Percentiles rank a stretch among this genome's conserved stretches.
These are phyloP conservation scores for Clavaria fumosa DNA, from an alignment of 768 basidiomycete species.

Conservation along the genomic window DNA sequence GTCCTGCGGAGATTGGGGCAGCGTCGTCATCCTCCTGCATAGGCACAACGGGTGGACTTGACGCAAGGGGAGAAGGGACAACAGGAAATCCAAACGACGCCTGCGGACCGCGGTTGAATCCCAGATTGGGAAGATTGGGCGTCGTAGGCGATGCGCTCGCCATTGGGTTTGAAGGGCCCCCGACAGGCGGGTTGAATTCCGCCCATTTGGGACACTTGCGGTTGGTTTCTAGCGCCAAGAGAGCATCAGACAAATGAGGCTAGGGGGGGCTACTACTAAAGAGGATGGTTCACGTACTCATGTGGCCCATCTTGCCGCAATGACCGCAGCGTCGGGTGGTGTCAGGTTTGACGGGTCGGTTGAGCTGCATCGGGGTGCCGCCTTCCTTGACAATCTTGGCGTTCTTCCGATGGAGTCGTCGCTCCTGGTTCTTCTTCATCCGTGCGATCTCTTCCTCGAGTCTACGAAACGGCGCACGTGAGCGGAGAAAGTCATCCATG, in stretches of 20 bases:
- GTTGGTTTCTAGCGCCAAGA: constrained; percentile 92
- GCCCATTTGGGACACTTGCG: constrained; percentile 95
- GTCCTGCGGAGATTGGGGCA: constrained; percentile 23
- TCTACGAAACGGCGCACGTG: constrained; percentile 36
- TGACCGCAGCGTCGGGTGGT: constrained; percentile 91
- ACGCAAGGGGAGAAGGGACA: constrained; percentile 57
- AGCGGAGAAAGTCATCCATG: too few species aligned
- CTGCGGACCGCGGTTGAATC: constrained; percentile 37
- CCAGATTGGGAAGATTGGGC: constrained; percentile 28
- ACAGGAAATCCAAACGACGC: constrained; percentile 38
- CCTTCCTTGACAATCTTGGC: constrained; percentile 87
- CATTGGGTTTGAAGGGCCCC: constrained; percentile 28
- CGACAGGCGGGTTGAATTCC: constrained; percentile 66
- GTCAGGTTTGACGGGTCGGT: constrained; percentile 76
- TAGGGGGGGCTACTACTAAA: constrained; percentile 1
- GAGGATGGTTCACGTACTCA: constrained; percentile 47
- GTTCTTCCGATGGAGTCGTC: constrained; percentile 88
- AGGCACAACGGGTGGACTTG: constrained; percentile 57
- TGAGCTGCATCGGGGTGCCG: constrained; percentile 70
- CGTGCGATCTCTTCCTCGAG: constrained; percentile 87
- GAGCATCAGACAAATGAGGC: too few species aligned
- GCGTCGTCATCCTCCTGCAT: constrained; percentile 41
- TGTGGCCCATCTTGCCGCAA: constrained; percentile 95
- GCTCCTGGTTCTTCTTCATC: constrained; percentile 96
- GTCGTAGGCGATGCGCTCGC: constrained; percentile 33